Base-by-base conservation (phyloP, 2,329 filamentous ascomycete species). In the Fusarium verrucosum region DNA sequence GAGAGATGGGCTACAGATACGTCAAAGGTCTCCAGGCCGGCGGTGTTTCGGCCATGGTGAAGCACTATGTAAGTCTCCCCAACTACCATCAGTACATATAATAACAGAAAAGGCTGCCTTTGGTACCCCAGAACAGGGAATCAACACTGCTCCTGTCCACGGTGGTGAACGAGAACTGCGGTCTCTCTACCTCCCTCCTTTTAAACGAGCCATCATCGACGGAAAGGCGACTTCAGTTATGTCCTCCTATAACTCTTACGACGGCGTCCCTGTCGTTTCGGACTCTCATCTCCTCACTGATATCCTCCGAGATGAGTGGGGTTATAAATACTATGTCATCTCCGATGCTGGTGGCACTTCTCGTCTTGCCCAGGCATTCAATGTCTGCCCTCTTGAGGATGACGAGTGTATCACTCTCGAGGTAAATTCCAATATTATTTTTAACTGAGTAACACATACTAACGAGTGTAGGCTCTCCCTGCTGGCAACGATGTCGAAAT, bases 401-500 rank as follows among this genome's bases (percentile, higher is more conserved):
- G 85, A 85, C 47, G 84, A 88, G 50, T 86, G 88, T 4, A 83
- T 92, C 22, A 89, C 87, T 1, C 78, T 86, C 44, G 83, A 84
- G 67, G 83, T 82, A 68, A 59, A 77, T 19, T 14, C 6, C 6
- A 9, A 7, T 5, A 10, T 6, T 2, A 3, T 22, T 1, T 19
- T 10, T 2, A 4, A 3, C 5, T 4, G 2, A 1, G 1, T 4
- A 25, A 3, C 9, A 20, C n/a, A n/a, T 46, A 3, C 28, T 70
- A 23, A 70, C 30, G 9, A 14, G 11, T 1, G 14, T 56, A 84
- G 76, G 79, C 86, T 10, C 81, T 92, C 6, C 86, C 86, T 1
- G 87, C 89, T 6, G 90, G 90, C 4, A 89, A 87, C 45, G 90
- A 92, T 67, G 83, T 90, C 13, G 90, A 92, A 70, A 92, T 92